Evolutionary conservation across 2,329 filamentous ascomycete species (phyloP).

Genomic region (Huntiella omanensis): DNA sequence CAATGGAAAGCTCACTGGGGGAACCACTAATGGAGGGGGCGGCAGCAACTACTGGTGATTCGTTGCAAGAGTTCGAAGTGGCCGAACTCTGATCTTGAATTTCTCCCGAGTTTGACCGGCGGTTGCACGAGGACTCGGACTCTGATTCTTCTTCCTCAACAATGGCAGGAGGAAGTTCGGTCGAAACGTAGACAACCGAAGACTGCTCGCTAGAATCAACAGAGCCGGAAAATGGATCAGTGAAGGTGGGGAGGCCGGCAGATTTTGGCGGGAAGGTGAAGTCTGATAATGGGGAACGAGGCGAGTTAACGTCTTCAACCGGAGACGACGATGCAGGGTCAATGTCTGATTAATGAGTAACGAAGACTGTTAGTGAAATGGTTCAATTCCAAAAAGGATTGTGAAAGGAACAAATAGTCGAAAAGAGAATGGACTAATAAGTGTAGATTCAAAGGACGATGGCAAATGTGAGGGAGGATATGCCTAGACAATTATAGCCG

Average conservation of each 20-base stretch:
- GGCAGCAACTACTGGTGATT: background rate
- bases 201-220: background rate
- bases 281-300: conserved; percentile 1
- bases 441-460: background rate
- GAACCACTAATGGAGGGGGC: background rate
- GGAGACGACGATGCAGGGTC: conserved; percentile 1
- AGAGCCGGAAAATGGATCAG: too few relatives aligned
- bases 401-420: too few relatives aligned
- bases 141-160: conserved; percentile 6
- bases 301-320: conserved; percentile 1
- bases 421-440: too few relatives aligned
- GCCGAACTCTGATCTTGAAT: conserved; percentile 8
- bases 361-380: too few relatives aligned
- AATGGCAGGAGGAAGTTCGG: conserved; percentile 7
- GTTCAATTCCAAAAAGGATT: too few relatives aligned
- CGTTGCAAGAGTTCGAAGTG: conserved; percentile 5
- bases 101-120: conserved; percentile 6
- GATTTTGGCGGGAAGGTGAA: too few relatives aligned
- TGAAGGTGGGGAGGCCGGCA: too few relatives aligned
- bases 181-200: background rate
- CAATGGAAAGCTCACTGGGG: conserved; percentile 1
- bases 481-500: background rate
- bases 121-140: conserved; percentile 4
- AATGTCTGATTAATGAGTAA: background rate
- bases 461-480: background rate